A percentile compares a stretch with the other conserved stretches of the same genome.
phyloP scores from a whole-genome alignment of 2,329 filamentous ascomycete species.

The Penicillium paneum region DNA sequence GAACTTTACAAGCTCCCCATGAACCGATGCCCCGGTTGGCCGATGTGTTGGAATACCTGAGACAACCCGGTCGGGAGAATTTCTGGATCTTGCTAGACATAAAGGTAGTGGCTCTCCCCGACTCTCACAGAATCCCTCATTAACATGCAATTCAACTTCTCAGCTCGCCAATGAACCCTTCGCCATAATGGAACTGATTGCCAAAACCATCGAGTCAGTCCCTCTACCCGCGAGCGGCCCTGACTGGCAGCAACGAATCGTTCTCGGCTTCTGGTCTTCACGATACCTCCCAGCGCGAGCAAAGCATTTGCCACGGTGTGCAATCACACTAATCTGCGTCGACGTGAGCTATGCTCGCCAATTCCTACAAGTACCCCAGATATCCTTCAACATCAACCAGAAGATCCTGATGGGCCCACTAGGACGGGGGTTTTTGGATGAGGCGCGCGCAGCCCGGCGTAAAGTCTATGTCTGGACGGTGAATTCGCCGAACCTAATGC shows the following conservation, averaged over 20 bases:
- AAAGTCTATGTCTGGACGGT: conserved; percentile 81
- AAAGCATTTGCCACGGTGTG: conserved; percentile 47
- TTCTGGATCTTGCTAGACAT: conserved; percentile 86
- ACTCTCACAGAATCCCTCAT: background rate
- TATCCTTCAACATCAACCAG: conserved; percentile 77
- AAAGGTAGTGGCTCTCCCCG: conserved; percentile 56
- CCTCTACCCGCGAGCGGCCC: conserved; percentile 40
- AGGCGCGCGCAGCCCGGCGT: conserved; percentile 55
- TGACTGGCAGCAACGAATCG: conserved; percentile 67
- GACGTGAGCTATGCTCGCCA: conserved; percentile 60
- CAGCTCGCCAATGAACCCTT: conserved; percentile 49
- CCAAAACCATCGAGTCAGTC: conserved; percentile 59
- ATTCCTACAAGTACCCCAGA: conserved; percentile 61
- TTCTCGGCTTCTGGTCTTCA: conserved; percentile 79
- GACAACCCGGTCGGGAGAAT: conserved; percentile 60
- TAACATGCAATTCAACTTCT: background rate
- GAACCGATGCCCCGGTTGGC: conserved; percentile 69
- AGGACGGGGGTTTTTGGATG: conserved; percentile 64
- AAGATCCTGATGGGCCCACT: conserved; percentile 64
- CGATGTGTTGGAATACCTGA: conserved; percentile 72
- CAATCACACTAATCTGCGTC: conserved; percentile 43
- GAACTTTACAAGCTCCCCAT: conserved; percentile 65
- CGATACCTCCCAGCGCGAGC: conserved; percentile 65
- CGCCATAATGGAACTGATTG: conserved; percentile 67
- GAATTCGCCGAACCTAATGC: conserved; percentile 74